These are phyloP conservation scores for Citrus cavaleriei DNA, from an alignment of 345 rosid species.

Conservation along the genomic window DNA sequence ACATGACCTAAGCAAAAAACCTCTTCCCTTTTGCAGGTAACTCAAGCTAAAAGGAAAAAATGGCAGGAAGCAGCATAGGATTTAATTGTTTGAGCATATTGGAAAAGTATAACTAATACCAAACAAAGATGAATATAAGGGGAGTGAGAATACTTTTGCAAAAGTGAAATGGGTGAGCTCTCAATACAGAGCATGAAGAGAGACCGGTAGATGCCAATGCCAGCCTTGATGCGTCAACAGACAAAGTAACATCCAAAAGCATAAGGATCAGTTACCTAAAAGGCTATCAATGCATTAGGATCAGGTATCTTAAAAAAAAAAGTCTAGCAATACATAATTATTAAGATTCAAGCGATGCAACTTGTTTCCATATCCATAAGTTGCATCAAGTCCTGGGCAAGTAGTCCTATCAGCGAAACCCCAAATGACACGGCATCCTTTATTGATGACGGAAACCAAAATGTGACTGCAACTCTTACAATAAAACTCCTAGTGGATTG, in stretches of 20 bases:
- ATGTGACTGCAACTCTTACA: neutral
- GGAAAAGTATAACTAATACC: neutral
- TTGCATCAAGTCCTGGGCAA: no score
- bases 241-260: neutral
- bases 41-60: neutral
- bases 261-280: neutral
- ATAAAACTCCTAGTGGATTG: neutral
- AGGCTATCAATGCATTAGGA: neutral
- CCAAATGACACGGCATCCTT: no score
- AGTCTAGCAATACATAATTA: neutral
- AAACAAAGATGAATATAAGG: neutral
- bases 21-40: neutral
- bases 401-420: no score
- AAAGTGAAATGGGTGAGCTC: neutral
- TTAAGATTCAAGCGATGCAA: neutral
- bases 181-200: neutral
- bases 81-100: no score
- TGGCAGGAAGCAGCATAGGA: neutral
- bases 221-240: neutral
- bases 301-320: neutral
- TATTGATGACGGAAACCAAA: neutral
- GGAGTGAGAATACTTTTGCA: neutral
- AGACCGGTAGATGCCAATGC: neutral
- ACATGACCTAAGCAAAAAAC: neutral
- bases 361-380: neutral